phyloP scores from a whole-genome alignment of 176 grass and related monocot species.

The Dendrocalamus sinicus region DNA sequence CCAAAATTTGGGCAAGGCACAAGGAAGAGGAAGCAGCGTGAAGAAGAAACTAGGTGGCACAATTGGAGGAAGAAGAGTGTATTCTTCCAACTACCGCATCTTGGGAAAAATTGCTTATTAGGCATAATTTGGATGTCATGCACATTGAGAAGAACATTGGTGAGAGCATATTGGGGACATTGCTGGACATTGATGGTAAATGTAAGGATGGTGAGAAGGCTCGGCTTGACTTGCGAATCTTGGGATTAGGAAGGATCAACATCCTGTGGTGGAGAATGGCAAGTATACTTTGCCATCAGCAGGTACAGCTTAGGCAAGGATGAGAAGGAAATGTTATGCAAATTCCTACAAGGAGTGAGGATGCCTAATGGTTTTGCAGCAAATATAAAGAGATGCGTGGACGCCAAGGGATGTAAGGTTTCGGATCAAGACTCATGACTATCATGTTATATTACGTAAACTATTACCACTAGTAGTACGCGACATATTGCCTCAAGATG shows the following conservation, averaged over 20 bases:
- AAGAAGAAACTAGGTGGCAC: too few species aligned
- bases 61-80: too few species aligned
- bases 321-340: not conserved
- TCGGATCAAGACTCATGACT: constrained; percentile 31
- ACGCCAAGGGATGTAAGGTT: not conserved
- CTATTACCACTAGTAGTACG: not conserved
- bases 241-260: constrained; percentile 5
- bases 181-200: too few species aligned
- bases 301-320: constrained; percentile 13
- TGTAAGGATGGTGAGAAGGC: too few species aligned
- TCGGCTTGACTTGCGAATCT: constrained; percentile 15
- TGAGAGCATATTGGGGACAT: too few species aligned
- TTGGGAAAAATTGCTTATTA: too few species aligned
- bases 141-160: too few species aligned
- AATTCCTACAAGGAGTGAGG: constrained; percentile 22
- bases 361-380: constrained; percentile 27
- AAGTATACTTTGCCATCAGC: not conserved
- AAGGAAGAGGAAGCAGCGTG: too few species aligned
- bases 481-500: not conserved
- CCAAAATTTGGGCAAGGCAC: too few species aligned
- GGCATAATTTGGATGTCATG: too few species aligned
- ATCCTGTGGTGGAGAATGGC: not conserved
- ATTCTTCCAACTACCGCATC: too few species aligned
- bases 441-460: not conserved
- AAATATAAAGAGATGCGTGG: constrained; percentile 24